Conservation (phyloP, 306 rosid species). For the Pterocarpus santalinus region DNA sequence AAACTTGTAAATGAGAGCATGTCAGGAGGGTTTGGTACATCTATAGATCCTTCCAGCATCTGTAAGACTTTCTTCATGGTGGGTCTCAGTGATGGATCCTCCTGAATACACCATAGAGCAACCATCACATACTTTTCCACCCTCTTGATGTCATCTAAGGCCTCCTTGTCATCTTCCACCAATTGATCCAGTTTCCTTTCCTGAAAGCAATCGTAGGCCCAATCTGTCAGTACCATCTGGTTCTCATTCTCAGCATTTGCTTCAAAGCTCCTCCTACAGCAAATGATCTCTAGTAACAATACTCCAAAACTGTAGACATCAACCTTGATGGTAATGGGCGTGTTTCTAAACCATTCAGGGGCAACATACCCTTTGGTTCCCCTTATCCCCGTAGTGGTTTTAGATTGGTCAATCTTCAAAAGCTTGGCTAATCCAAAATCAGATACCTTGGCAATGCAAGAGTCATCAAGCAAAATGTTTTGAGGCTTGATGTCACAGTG, state of each 20-base stretch:
- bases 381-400: conserved; percentile 1
- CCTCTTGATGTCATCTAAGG: conserved; percentile 32
- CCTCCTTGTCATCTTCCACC: conserved; percentile 32
- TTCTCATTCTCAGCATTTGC: conserved; percentile 17
- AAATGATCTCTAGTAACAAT: conserved; percentile 29
- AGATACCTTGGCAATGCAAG: conserved; percentile 21
- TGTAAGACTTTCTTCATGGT: conserved; percentile 15
- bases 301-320: conserved; percentile 33
- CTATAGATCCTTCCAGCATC: conserved; percentile 41
- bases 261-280: conserved; percentile 38
- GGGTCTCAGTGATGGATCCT: conserved; percentile 41
- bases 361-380: conserved; percentile 44
- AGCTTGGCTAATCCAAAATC: conserved; percentile 39
- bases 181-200: not conserved
- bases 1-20: not conserved
- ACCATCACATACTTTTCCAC: conserved; percentile 31
- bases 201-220: conserved; percentile 34
- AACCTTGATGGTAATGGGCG: conserved; percentile 29
- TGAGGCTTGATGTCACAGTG: conserved; percentile 42
- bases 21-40: conserved; percentile 25
- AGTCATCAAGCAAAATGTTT: conserved; percentile 35
- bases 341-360: conserved; percentile 33
- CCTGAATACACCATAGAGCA: conserved; percentile 18
- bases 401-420: conserved; percentile 19
- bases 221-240: conserved; percentile 24